Percentiles rank a stretch among this genome's conserved stretches.
phyloP scores from a whole-genome alignment of 1,284 basidiomycete genomes.

The Tylopilus sp. region DNA sequence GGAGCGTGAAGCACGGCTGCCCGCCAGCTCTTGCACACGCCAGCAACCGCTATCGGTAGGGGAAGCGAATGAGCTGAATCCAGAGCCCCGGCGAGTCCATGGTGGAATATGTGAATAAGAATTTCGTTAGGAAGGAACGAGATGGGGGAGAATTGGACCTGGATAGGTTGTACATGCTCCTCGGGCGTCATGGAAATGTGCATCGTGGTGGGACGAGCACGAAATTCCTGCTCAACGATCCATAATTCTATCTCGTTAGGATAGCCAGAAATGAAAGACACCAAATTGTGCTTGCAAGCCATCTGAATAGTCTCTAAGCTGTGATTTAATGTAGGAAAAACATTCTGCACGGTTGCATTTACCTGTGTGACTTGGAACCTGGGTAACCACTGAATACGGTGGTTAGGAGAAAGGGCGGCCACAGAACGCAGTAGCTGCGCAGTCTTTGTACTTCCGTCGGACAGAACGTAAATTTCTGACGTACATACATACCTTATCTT shows the following conservation, averaged over 20 bases:
- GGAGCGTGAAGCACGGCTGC: constrained; percentile 13
- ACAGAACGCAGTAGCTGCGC: neutral
- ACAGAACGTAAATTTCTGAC: constrained; percentile 8
- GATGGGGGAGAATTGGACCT: constrained; percentile 25
- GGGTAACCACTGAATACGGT: neutral
- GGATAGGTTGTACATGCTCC: neutral
- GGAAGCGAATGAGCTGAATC: constrained; percentile 11
- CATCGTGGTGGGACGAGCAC: neutral
- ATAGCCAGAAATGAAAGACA: neutral
- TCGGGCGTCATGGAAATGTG: neutral
- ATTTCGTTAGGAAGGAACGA: constrained; percentile 30
- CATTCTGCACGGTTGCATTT: neutral
- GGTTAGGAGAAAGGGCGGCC: neutral
- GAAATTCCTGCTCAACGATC: constrained; percentile 5
- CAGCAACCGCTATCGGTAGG: constrained; percentile 6
- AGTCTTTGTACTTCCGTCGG: constrained; percentile 4
- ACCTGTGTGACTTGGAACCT: constrained; percentile 5
- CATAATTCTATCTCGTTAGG: constrained; percentile 1
- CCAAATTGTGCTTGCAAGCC: neutral
- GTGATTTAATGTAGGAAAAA: neutral
- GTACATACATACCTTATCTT: constrained; percentile 7
- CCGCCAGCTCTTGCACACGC: constrained; percentile 32
- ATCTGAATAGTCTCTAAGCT: constrained; percentile 3
- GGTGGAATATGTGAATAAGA: constrained; percentile 26
- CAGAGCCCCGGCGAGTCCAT: constrained; percentile 12